Evolutionary conservation across 345 rosid species (phyloP).

Genomic region (Geranium rotundifolium): DNA sequence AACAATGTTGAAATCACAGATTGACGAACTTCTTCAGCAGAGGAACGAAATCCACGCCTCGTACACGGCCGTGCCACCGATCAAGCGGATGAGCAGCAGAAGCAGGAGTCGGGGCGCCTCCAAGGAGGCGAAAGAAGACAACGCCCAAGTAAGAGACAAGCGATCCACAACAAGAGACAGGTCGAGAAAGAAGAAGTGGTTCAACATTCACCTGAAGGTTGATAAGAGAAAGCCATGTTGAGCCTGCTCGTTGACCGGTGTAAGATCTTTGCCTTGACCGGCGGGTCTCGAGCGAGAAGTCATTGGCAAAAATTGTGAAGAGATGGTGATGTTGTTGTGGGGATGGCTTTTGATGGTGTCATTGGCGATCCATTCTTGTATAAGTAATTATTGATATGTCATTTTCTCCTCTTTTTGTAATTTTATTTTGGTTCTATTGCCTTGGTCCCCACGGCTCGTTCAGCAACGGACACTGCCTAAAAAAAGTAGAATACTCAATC

Average conservation of each 20-base stretch:
- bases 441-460: too few relatives aligned
- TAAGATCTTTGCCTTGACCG: too few relatives aligned
- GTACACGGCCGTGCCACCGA: slow-evolving; percentile 48
- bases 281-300: too few relatives aligned
- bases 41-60: slow-evolving; percentile 74
- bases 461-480: too few relatives aligned
- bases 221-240: slow-evolving; percentile 90
- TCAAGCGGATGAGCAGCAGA: slow-evolving; percentile 57
- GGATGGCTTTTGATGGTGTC: too few relatives aligned
- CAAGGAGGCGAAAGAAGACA: slow-evolving; percentile 53
- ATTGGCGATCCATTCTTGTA: too few relatives aligned
- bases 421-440: too few relatives aligned
- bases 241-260: neutral
- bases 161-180: slow-evolving; percentile 43
- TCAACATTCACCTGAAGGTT: slow-evolving; percentile 62
- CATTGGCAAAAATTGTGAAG: too few relatives aligned
- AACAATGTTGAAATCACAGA: slow-evolving; percentile 30
- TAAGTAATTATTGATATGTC: too few relatives aligned
- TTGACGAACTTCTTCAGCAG: slow-evolving; percentile 78
- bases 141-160: slow-evolving; percentile 40
- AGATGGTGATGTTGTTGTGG: too few relatives aligned
- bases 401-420: too few relatives aligned
- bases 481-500: too few relatives aligned
- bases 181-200: slow-evolving; percentile 83
- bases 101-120: slow-evolving; percentile 41